Evolutionary conservation across 2,329 filamentous ascomycete species (phyloP).

Genomic region (Penicillium sp.): DNA sequence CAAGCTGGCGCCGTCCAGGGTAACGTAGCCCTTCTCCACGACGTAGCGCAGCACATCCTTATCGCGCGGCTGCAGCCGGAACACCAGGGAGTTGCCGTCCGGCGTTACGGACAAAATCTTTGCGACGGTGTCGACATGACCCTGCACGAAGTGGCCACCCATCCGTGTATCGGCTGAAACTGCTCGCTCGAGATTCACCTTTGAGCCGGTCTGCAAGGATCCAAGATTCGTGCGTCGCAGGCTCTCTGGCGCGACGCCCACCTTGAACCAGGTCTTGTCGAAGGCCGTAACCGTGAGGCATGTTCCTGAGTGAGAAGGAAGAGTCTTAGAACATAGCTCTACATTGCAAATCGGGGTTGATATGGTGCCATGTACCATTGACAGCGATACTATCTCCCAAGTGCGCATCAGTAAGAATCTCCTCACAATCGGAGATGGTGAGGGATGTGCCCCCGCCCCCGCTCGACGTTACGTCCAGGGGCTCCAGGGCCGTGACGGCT

Average conservation of each 20-base stretch:
- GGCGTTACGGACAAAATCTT: constrained; percentile 69
- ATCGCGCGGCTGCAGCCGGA: constrained; percentile 75
- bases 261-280: constrained; percentile 69
- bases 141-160: constrained; percentile 98
- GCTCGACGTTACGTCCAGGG: constrained; percentile 70
- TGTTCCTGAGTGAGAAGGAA: constrained; percentile 53
- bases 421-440: constrained; percentile 74
- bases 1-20: constrained; percentile 90
- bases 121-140: constrained; percentile 91
- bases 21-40: constrained; percentile 94
- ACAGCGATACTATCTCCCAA: constrained; percentile 92
- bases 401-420: constrained; percentile 80
- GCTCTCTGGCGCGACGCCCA: constrained; percentile 93
- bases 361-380: constrained; percentile 63
- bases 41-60: constrained; percentile 76
- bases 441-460: constrained; percentile 82
- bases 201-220: constrained; percentile 62
- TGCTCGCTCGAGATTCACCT: constrained; percentile 91
- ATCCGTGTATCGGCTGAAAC: constrained; percentile 90
- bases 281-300: constrained; percentile 90
- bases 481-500: constrained; percentile 83
- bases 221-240: constrained; percentile 96
- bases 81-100: constrained; percentile 88
- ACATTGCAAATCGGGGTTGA: no score
- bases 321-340: neutral